Conservation (phyloP, 2,329 filamentous ascomycete genomes). For the Aspergillus neoniger region DNA sequence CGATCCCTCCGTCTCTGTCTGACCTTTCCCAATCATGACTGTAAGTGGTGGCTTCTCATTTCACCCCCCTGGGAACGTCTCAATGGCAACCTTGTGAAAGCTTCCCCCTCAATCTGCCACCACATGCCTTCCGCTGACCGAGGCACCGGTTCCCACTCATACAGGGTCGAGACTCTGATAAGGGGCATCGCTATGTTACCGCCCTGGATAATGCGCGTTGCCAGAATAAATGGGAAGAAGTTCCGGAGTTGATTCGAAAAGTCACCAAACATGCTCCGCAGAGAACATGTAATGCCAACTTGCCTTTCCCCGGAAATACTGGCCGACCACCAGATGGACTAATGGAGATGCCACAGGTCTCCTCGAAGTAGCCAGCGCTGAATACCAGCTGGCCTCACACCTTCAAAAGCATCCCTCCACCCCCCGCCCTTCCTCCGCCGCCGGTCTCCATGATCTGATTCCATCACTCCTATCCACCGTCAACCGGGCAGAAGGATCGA, state of each 20-base stretch:
- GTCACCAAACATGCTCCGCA: constrained; percentile 90
- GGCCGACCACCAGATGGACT: constrained; percentile 19
- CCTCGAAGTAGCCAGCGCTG: constrained; percentile 68
- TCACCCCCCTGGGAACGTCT: constrained; percentile 2
- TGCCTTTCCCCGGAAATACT: constrained; percentile 15
- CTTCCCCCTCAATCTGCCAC: constrained; percentile 6
- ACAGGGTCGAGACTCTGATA: constrained; percentile 61
- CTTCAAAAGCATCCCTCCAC: constrained; percentile 40
- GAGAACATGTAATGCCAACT: constrained; percentile 66
- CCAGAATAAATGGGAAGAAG: constrained; percentile 80
- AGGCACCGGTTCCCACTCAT: not conserved
- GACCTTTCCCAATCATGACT: constrained; percentile 24
- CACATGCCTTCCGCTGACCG: constrained; percentile 7
- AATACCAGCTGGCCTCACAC: constrained; percentile 64
- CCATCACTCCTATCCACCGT: constrained; percentile 53
- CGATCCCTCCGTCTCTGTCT: constrained; percentile 14
- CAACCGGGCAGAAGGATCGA: constrained; percentile 56
- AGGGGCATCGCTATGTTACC: constrained; percentile 79
- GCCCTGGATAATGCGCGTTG: constrained; percentile 84
- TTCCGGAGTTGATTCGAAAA: constrained; percentile 89
- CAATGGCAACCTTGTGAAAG: not conserved
- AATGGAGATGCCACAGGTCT: constrained; percentile 57
- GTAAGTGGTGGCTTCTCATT: constrained; percentile 17
- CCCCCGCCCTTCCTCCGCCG: constrained; percentile 40
- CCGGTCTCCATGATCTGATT: constrained; percentile 47